A percentile compares a stretch with the other conserved stretches of the same genome.
These are phyloP conservation scores for Claviceps sp. DNA, from an alignment of 2,329 filamentous ascomycete species.

Conservation along the genomic window DNA sequence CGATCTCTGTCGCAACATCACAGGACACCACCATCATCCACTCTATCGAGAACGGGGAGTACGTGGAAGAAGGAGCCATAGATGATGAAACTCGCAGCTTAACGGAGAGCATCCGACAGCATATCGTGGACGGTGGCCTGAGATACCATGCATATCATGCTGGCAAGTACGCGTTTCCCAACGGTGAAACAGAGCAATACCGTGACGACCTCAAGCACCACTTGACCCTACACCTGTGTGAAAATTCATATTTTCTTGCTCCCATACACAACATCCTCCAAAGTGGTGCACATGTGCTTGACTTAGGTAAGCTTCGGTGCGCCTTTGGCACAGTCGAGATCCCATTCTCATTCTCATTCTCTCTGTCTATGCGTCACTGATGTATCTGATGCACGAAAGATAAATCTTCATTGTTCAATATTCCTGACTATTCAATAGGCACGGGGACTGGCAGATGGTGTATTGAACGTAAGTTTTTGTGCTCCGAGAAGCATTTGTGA, in stretches of 20 bases:
- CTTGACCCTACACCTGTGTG: constrained; percentile 25
- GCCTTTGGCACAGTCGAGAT: neutral
- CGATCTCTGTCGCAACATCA: constrained; percentile 18
- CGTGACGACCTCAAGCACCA: constrained; percentile 28
- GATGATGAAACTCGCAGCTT: constrained; percentile 26
- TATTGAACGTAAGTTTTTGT: constrained; percentile 30
- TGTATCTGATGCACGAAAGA: neutral
- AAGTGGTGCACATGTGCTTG: constrained; percentile 29
- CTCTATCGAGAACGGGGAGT: constrained; percentile 20
- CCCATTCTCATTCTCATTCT: no score
- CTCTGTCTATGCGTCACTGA: neutral
- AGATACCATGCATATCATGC: constrained; percentile 28
- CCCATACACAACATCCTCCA: constrained; percentile 26
- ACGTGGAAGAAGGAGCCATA: constrained; percentile 9
- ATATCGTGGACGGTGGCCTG: constrained; percentile 27
- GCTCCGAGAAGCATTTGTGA: neutral
- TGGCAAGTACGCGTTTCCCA: constrained; percentile 29
- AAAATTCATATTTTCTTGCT: constrained; percentile 28
- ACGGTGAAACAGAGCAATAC: constrained; percentile 29
- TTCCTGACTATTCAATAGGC: constrained; percentile 16
- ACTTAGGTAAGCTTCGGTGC: constrained; percentile 26
- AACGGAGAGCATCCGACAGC: constrained; percentile 29
- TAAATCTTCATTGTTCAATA: neutral
- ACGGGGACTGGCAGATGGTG: constrained; percentile 40
- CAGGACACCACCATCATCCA: constrained; percentile 18